Conservation (phyloP, 805 yeast genomes). For the Blastobotrys americana region DNA sequence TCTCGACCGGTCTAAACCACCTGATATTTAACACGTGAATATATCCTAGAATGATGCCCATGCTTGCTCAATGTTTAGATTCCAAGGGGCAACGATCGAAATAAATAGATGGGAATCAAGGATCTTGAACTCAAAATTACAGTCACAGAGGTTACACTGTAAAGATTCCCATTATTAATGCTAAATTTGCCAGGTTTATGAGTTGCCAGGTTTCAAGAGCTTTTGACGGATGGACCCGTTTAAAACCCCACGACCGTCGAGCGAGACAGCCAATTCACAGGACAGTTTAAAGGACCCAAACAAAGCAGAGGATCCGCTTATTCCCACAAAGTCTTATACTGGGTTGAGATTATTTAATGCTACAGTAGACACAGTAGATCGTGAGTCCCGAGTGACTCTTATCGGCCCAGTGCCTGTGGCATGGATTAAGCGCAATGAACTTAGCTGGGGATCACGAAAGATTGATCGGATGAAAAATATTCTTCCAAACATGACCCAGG, state of each 20-base stretch:
- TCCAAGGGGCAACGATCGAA: no score
- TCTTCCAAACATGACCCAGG: constrained; percentile 7
- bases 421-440: constrained; percentile 16
- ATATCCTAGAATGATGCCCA: no score
- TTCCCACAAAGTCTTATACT: constrained; percentile 25
- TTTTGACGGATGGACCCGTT: not conserved
- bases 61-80: no score
- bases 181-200: no score
- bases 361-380: constrained; percentile 24
- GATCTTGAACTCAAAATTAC: no score
- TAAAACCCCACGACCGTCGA: not conserved
- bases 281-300: not conserved
- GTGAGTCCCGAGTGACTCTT: constrained; percentile 26
- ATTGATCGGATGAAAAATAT: constrained; percentile 2
- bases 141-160: no score
- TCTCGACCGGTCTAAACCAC: no score
- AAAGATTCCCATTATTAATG: no score
- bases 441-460: constrained; percentile 11
- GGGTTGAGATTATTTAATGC: constrained; percentile 27
- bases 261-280: no score
- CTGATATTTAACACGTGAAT: no score
- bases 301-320: not conserved
- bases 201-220: no score
- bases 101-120: no score
- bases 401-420: constrained; percentile 30